Evolutionary conservation across 352 stramenopile species (phyloP).

Genomic region (Globisporangium paddicum): DNA sequence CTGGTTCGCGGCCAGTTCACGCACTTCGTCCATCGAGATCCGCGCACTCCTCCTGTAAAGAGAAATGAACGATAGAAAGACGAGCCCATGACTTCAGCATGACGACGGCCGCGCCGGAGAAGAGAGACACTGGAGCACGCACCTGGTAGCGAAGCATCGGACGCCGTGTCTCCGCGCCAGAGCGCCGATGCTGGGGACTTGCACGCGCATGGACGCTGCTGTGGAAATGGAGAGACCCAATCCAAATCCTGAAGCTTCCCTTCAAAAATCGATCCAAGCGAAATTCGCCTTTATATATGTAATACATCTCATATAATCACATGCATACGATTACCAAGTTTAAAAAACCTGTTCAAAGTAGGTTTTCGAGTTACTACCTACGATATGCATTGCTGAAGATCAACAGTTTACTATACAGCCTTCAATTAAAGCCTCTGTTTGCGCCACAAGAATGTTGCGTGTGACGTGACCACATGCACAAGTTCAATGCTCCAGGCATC

Average conservation of each 20-base stretch:
- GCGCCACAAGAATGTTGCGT: slow-evolving; percentile 5
- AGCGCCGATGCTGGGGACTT: background rate
- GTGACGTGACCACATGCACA: slow-evolving; percentile 6
- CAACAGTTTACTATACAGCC: background rate
- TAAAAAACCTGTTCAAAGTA: background rate
- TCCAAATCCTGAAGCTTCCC: background rate
- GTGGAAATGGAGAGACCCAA: background rate
- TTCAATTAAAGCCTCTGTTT: slow-evolving; percentile 4
- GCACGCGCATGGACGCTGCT: slow-evolving; percentile 2
- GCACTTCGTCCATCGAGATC: slow-evolving; percentile 67
- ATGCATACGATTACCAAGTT: background rate
- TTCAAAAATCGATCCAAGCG: slow-evolving; percentile 3
- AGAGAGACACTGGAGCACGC: background rate
- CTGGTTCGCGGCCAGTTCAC: slow-evolving; percentile 38
- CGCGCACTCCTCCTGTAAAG: background rate
- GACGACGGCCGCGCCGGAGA: background rate
- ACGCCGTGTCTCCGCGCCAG: background rate
- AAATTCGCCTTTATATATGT: background rate
- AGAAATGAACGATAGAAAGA: background rate
- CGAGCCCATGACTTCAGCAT: background rate
- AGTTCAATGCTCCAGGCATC: slow-evolving; percentile 1
- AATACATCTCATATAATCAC: too few species aligned
- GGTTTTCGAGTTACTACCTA: background rate
- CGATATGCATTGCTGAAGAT: background rate
- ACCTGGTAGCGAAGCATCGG: slow-evolving; percentile 2